Percentiles rank a stretch among this genome's conserved stretches.
Conservation (phyloP, 1,284 basidiomycete species). For the Moniliella sp. region DNA sequence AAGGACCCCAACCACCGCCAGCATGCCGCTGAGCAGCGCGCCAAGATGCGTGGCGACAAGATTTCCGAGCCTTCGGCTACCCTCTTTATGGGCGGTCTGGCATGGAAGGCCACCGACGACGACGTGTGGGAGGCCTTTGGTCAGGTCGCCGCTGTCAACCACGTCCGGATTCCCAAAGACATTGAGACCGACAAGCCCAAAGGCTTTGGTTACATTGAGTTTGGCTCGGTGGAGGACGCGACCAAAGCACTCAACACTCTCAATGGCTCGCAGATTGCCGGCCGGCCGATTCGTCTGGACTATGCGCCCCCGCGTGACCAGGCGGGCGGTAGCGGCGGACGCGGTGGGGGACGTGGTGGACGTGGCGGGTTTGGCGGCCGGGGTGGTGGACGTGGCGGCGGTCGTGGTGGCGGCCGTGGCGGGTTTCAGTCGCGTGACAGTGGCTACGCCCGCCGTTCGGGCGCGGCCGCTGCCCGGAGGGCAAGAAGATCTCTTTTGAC, state of each 20-base stretch:
- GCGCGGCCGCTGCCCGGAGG: constrained; percentile 54
- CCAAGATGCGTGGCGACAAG: constrained; percentile 35
- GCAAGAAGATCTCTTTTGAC: constrained; percentile 63
- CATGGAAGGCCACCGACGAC: constrained; percentile 62
- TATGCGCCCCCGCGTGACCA: constrained; percentile 57
- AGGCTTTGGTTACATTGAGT: constrained; percentile 93
- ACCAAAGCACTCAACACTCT: constrained; percentile 54
- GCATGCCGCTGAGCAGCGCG: constrained; percentile 39
- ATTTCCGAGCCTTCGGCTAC: constrained; percentile 49
- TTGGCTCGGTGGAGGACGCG: constrained; percentile 56
- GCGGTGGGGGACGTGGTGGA: constrained; percentile 36
- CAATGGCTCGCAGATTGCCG: constrained; percentile 58
- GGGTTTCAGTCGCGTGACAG: constrained; percentile 24
- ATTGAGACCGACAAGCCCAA: constrained; percentile 72
- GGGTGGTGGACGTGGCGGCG: constrained; percentile 35
- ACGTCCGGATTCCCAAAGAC: constrained; percentile 76
- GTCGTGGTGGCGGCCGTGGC: constrained; percentile 20
- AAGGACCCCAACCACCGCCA: constrained; percentile 36
- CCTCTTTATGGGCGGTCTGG: constrained; percentile 76
- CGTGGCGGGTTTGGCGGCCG: constrained; percentile 37
- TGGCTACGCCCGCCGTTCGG: constrained; percentile 34
- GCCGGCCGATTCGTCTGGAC: constrained; percentile 62
- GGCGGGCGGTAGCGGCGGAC: constrained; percentile 39
- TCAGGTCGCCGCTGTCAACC: constrained; percentile 69
- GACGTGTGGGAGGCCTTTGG: constrained; percentile 73